Percentiles rank a stretch among this genome's conserved stretches.
These are phyloP conservation scores for Pyrenochaeta sp. DNA, from an alignment of 2,329 filamentous ascomycete species.

Conservation along the genomic window DNA sequence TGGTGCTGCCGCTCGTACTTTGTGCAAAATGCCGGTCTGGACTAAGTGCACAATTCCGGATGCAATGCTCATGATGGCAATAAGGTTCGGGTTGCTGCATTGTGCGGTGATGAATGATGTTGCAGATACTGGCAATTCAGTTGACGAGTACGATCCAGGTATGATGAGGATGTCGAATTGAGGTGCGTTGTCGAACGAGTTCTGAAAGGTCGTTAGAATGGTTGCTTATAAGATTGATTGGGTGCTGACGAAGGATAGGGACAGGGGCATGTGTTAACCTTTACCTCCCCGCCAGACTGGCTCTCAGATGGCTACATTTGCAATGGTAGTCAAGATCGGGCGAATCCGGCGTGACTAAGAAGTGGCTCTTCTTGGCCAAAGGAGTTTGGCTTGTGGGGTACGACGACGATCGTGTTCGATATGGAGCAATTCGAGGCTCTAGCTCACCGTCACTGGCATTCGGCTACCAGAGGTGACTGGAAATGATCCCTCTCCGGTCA, in stretches of 20 bases:
- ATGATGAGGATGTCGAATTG: conserved; percentile 47
- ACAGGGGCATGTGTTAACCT: conserved; percentile 44
- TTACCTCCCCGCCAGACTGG: conserved; percentile 48
- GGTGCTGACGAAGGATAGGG: conserved; percentile 11
- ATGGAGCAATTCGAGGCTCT: conserved; percentile 35
- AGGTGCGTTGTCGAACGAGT: conserved; percentile 46
- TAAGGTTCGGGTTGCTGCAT: conserved; percentile 30
- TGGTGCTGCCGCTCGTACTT: conserved; percentile 39
- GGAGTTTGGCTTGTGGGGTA: conserved; percentile 35
- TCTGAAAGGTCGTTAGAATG: conserved; percentile 36
- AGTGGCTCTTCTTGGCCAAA: conserved; percentile 41
- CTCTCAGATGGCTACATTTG: conserved; percentile 37
- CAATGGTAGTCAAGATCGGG: conserved; percentile 35
- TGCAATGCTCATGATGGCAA: conserved; percentile 42
- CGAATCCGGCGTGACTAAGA: conserved; percentile 46
- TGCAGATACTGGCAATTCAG: conserved; percentile 31
- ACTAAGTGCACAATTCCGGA: conserved; percentile 42
- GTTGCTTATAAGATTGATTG: not conserved
- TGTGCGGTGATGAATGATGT: conserved; percentile 38
- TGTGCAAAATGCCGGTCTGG: conserved; percentile 38
- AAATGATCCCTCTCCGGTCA: conserved; percentile 48
- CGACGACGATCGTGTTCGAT: conserved; percentile 28
- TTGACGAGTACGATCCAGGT: conserved; percentile 40
- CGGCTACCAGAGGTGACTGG: conserved; percentile 46
- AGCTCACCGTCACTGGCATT: conserved; percentile 51